Evolutionary conservation across 2,329 filamentous ascomycete species (phyloP).

Genomic region (Pseudofabraea citricarpa): DNA sequence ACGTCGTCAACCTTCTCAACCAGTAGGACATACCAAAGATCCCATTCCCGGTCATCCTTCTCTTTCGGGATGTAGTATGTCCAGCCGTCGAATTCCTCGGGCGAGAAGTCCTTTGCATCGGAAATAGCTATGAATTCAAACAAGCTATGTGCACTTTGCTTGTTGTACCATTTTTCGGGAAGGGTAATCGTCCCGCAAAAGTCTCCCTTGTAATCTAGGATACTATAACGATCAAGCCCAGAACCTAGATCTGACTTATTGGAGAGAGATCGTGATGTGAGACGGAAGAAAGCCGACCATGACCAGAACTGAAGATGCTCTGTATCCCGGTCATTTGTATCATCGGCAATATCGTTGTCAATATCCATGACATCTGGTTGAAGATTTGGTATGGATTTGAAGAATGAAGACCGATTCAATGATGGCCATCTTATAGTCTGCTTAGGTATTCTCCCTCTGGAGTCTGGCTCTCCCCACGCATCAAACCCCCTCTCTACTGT

Average conservation of each 20-base stretch:
- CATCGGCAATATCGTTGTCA: background rate
- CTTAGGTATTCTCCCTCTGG: background rate
- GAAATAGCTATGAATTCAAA: slow-evolving; percentile 28
- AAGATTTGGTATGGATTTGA: background rate
- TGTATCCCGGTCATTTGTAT: slow-evolving; percentile 10
- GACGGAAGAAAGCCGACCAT: slow-evolving; percentile 18
- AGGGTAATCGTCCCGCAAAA: slow-evolving; percentile 28
- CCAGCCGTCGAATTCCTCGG: slow-evolving; percentile 25
- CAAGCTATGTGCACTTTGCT: background rate
- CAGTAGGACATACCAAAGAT: slow-evolving; percentile 28
- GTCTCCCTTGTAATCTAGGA: slow-evolving; percentile 23
- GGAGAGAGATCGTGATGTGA: background rate
- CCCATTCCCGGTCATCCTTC: slow-evolving; percentile 26
- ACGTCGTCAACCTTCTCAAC: slow-evolving; percentile 17
- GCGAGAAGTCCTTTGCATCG: slow-evolving; percentile 27
- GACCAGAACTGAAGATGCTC: slow-evolving; percentile 28
- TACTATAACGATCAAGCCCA: slow-evolving; percentile 16
- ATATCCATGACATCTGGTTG: background rate
- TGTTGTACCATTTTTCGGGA: background rate
- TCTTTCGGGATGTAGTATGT: slow-evolving; percentile 30
- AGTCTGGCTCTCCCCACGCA: background rate
- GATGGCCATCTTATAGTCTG: background rate
- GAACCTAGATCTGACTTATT: background rate
- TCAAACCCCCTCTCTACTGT: background rate
- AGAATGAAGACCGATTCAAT: background rate